A percentile compares a stretch with the other conserved stretches of the same genome.
These are phyloP conservation scores for Cyclocybe aegerita DNA, from an alignment of 768 basidiomycete species.

Conservation along the genomic window DNA sequence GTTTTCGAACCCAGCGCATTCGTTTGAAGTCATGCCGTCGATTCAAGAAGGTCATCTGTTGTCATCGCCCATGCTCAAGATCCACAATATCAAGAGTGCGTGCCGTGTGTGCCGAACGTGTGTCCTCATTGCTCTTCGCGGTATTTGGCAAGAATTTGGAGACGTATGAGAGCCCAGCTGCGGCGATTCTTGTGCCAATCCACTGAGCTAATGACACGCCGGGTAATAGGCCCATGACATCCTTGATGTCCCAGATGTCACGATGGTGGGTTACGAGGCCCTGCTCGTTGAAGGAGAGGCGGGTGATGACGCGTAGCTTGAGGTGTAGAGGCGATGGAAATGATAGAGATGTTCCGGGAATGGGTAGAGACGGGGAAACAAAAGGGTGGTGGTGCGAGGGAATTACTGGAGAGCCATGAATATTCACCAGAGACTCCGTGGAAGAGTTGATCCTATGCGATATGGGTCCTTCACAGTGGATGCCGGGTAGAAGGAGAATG, in stretches of 20 bases:
- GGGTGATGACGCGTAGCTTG: constrained; percentile 68
- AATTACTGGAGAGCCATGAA: constrained; percentile 26
- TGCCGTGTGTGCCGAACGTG: constrained; percentile 9
- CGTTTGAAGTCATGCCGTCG: not conserved
- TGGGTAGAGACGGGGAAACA: constrained; percentile 46
- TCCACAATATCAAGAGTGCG: constrained; percentile 14
- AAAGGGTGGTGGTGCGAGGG: constrained; percentile 29
- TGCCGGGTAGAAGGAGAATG: constrained; percentile 70
- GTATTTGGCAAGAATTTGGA: constrained; percentile 29
- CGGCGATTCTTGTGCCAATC: constrained; percentile 63
- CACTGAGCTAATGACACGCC: constrained; percentile 68
- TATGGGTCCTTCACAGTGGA: constrained; percentile 49
- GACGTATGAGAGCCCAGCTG: constrained; percentile 50
- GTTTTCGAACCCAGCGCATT: constrained; percentile 3
- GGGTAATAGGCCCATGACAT: constrained; percentile 71
- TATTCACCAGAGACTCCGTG: constrained; percentile 39
- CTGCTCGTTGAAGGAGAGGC: constrained; percentile 78
- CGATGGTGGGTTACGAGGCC: constrained; percentile 79
- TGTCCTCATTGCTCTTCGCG: constrained; percentile 11
- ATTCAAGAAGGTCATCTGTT: not conserved
- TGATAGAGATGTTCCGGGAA: constrained; percentile 58
- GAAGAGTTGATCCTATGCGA: constrained; percentile 29
- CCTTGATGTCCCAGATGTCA: constrained; percentile 81
- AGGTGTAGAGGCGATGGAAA: constrained; percentile 74
- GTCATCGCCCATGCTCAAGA: constrained; percentile 17